Base-by-base conservation (phyloP, 495 filamentous ascomycete species). In the Paragyromitra xinjiangensis region DNA sequence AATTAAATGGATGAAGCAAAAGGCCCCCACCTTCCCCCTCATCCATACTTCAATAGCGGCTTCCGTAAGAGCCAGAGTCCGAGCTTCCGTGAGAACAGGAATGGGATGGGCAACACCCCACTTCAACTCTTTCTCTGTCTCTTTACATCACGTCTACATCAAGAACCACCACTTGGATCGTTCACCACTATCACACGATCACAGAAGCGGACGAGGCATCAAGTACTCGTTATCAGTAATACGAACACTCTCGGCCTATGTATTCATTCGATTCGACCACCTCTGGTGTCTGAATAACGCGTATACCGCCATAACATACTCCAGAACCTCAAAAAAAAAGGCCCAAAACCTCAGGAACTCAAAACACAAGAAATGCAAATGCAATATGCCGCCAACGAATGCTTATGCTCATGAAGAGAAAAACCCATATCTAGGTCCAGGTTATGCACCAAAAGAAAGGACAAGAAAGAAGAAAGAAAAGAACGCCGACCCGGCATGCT, bases 401-500 rank as follows among this genome's bases (percentile, higher is more conserved):
- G 34, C 64, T 26, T 11, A 40, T 9, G 29, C 37, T 4, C 11
- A 66, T 19, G n/a, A 3, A 69, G n/a, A 26, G 1, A 53, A 53
- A 51, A 42, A 6, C 39, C 24, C 22, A 68, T 22, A 48, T 73
- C 51, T 61, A 68, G 61, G 42, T 7, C 45, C 48, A 64, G 26
- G 37, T 24, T 66, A 71, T 75, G 55, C 55, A 39, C 66, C 64
- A 42, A 68, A 69, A 56, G 39, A 45, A 39, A 65, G 11, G 6
- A 8, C 50, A 58, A 64, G 51, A 40, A n/a, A 40, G 37, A 68
- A 26, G 6, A 12, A 75, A 62, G 22, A 53, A 76, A 22, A 56
- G 55, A 58, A 76, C 59, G 72, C 71, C 44, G 40, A 77, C 51
- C 61, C 40, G 61, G 56, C 42, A 61, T 26, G 19, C 48, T 56